Conservation (phyloP, 495 filamentous ascomycete species). For the Annulohypoxylon maeteangense region DNA sequence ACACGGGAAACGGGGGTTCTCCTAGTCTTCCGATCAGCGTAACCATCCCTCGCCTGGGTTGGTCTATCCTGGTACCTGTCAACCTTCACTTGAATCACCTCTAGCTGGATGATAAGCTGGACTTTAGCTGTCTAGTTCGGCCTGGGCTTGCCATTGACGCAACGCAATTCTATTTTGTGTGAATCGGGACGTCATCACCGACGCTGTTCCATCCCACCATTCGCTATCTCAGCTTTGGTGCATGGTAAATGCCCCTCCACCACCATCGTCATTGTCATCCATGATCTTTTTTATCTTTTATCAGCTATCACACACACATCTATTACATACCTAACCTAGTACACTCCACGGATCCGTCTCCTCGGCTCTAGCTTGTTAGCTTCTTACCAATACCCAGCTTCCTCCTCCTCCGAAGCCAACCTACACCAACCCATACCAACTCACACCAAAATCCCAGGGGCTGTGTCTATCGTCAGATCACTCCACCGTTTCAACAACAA, state of each 20-base stretch:
- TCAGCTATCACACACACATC: background rate
- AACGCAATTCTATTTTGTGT: slow-evolving; percentile 40
- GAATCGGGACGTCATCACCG: slow-evolving; percentile 41
- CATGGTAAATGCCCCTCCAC: slow-evolving; percentile 25
- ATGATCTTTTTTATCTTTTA: slow-evolving; percentile 25
- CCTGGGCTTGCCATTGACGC: slow-evolving; percentile 37
- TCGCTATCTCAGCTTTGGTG: slow-evolving; percentile 14
- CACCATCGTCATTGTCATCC: slow-evolving; percentile 37
- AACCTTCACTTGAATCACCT: background rate
- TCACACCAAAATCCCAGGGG: too few species aligned
- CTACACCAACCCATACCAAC: background rate
- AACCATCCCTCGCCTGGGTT: slow-evolving; percentile 27
- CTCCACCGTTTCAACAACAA: slow-evolving; percentile 20
- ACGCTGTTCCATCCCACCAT: slow-evolving; percentile 23
- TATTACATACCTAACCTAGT: background rate
- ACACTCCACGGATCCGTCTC: background rate
- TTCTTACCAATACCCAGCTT: background rate
- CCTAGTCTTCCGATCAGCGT: slow-evolving; percentile 37
- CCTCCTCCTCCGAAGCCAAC: background rate
- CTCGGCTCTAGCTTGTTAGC: background rate
- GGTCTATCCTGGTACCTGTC: slow-evolving; percentile 21
- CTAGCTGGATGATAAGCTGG: slow-evolving; percentile 9
- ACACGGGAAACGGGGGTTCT: slow-evolving; percentile 2
- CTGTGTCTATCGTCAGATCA: slow-evolving; percentile 27
- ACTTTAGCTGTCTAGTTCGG: slow-evolving; percentile 11